phyloP scores from a whole-genome alignment of 495 filamentous ascomycete genomes.

The Patellaria atrata region DNA sequence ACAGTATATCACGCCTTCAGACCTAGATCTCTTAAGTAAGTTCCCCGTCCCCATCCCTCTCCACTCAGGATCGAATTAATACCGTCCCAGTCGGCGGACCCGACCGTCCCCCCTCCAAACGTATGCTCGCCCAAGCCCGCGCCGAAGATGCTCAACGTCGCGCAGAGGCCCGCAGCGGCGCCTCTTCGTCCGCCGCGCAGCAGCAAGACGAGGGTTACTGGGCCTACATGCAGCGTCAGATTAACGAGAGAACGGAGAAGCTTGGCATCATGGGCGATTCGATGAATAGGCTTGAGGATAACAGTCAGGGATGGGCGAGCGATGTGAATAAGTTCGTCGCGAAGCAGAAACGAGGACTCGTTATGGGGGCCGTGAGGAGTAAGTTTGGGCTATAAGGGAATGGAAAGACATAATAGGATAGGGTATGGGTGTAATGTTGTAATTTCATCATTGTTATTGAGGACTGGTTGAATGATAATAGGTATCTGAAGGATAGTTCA shows the following conservation, averaged over 20 bases:
- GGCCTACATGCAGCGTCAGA: slow-evolving; percentile 60
- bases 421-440: too few relatives aligned
- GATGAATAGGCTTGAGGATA: slow-evolving; percentile 66
- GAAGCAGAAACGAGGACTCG: slow-evolving; percentile 68
- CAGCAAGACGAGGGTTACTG: slow-evolving; percentile 43
- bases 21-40: slow-evolving; percentile 70
- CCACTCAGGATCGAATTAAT: slow-evolving; percentile 1
- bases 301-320: slow-evolving; percentile 64
- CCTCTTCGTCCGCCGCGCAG: slow-evolving; percentile 16
- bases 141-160: slow-evolving; percentile 43
- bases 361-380: slow-evolving; percentile 62
- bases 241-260: slow-evolving; percentile 82
- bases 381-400: slow-evolving; percentile 20
- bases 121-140: slow-evolving; percentile 53
- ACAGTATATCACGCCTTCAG: slow-evolving; percentile 75
- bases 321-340: slow-evolving; percentile 77
- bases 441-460: too few relatives aligned
- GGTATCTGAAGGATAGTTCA: too few relatives aligned
- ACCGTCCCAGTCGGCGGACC: slow-evolving; percentile 54
- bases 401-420: too few relatives aligned
- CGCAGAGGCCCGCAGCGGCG: slow-evolving; percentile 29
- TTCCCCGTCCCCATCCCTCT: slow-evolving; percentile 4
- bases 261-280: slow-evolving; percentile 68
- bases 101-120: slow-evolving; percentile 67
- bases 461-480: too few relatives aligned